Conservation (phyloP, 768 basidiomycete species). For the Kwoniella mangroviensis region DNA sequence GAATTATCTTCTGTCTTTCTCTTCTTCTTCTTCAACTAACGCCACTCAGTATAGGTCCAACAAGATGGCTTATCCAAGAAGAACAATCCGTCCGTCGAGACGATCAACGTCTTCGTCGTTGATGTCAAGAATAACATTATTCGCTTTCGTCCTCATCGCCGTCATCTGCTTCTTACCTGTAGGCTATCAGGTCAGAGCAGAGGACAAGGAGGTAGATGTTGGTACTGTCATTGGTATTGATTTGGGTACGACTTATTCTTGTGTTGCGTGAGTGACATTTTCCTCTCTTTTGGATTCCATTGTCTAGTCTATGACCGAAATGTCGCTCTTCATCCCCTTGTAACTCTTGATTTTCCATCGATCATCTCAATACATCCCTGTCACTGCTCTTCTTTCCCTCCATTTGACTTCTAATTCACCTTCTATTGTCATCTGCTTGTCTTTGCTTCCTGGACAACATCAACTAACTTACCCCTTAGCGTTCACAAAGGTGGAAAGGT, state of each 20-base stretch:
- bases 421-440: too few species aligned
- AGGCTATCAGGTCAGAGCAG: slow-evolving; percentile 69
- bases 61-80: slow-evolving; percentile 42
- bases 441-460: background rate
- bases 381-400: too few species aligned
- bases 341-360: background rate
- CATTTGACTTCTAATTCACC: too few species aligned
- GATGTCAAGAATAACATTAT: slow-evolving; percentile 54
- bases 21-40: slow-evolving; percentile 17
- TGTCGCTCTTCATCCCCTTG: slow-evolving; percentile 4
- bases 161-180: slow-evolving; percentile 73
- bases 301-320: background rate
- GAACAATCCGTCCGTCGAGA: slow-evolving; percentile 32
- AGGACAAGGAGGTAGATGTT: slow-evolving; percentile 70
- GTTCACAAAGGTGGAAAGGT: slow-evolving; percentile 83
- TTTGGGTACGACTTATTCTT: slow-evolving; percentile 94
- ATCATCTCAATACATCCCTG: background rate
- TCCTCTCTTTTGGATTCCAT: background rate
- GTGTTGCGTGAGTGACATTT: slow-evolving; percentile 77
- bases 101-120: slow-evolving; percentile 34
- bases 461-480: slow-evolving; percentile 59
- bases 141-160: slow-evolving; percentile 68
- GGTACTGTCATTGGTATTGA: slow-evolving; percentile 87
- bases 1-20: slow-evolving; percentile 5
- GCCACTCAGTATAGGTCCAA: slow-evolving; percentile 7